Percentiles rank a stretch among this genome's conserved stretches.
Conservation (phyloP, 495 filamentous ascomycete species). For the Aspergillus olivimuriae region DNA sequence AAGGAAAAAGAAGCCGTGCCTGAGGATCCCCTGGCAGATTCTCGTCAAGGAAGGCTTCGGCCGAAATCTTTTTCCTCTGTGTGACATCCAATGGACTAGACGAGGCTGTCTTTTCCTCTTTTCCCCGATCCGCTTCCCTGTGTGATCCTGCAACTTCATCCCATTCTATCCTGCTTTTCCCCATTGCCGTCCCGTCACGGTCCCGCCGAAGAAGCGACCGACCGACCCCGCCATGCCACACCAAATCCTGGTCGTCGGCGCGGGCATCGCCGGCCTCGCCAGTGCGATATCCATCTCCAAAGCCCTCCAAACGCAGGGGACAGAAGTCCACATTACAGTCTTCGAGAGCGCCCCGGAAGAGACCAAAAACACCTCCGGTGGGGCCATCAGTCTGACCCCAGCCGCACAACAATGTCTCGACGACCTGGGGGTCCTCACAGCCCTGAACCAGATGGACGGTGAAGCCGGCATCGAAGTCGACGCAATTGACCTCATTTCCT, state of each 20-base stretch:
- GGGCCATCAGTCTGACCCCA: conserved; percentile 49
- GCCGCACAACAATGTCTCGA: conserved; percentile 44
- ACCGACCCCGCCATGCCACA: conserved; percentile 9
- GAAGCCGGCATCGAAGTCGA: conserved; percentile 37
- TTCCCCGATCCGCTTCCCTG: neutral
- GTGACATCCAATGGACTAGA: neutral
- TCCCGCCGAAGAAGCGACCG: too few species aligned
- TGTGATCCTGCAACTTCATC: neutral
- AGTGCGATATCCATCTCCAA: conserved; percentile 20
- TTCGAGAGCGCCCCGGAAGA: conserved; percentile 39
- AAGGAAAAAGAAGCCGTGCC: too few species aligned
- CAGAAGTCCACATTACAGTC: conserved; percentile 34
- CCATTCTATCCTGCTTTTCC: too few species aligned
- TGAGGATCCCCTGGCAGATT: too few species aligned
- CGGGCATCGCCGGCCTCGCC: conserved; percentile 23
- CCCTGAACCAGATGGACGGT: conserved; percentile 20
- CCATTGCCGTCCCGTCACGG: too few species aligned
- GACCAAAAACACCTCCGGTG: conserved; percentile 42
- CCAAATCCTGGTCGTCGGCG: conserved; percentile 21
- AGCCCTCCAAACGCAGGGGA: too few species aligned
- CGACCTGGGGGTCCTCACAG: conserved; percentile 34
- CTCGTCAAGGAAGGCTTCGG: neutral
- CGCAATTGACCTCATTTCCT: conserved; percentile 26
- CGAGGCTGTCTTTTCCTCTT: too few species aligned
- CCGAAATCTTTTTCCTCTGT: neutral